phyloP scores from a whole-genome alignment of 768 basidiomycete species.

The Pisolithus orientalis region DNA sequence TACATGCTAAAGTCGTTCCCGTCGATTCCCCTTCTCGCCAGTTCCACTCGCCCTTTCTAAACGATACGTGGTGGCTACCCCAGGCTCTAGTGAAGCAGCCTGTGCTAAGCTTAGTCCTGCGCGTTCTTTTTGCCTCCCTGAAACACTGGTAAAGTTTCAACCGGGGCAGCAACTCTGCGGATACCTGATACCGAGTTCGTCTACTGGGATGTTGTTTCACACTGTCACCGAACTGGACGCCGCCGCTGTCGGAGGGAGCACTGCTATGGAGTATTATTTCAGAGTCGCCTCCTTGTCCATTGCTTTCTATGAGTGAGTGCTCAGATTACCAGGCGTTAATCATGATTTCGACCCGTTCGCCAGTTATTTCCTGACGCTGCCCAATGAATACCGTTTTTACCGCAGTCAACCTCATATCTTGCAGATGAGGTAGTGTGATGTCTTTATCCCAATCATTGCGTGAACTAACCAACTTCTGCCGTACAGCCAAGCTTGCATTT shows the following conservation, averaged over 20 bases:
- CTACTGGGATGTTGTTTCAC: too few species aligned
- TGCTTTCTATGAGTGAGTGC: neutral
- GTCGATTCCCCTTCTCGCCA: too few species aligned
- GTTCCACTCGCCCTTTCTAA: too few species aligned
- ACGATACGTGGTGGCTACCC: too few species aligned
- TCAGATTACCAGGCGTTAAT: too few species aligned
- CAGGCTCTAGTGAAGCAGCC: too few species aligned
- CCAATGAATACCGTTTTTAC: conserved; percentile 28
- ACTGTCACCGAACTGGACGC: neutral
- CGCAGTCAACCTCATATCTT: conserved; percentile 20
- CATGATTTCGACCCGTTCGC: neutral
- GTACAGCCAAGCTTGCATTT: conserved; percentile 22
- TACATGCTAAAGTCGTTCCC: too few species aligned
- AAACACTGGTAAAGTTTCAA: too few species aligned
- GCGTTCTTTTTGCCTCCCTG: too few species aligned
- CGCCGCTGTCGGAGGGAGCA: neutral
- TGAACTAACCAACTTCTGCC: neutral
- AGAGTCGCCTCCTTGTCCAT: neutral
- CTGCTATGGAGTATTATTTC: neutral
- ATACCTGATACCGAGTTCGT: too few species aligned
- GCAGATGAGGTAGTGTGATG: conserved; percentile 21
- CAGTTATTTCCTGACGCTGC: conserved; percentile 29
- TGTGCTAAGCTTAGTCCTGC: too few species aligned
- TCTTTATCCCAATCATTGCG: neutral
- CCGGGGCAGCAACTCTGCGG: too few species aligned